Evolutionary conservation across 2,329 filamentous ascomycete species (phyloP).

Genomic region (Trichothecium roseum): DNA sequence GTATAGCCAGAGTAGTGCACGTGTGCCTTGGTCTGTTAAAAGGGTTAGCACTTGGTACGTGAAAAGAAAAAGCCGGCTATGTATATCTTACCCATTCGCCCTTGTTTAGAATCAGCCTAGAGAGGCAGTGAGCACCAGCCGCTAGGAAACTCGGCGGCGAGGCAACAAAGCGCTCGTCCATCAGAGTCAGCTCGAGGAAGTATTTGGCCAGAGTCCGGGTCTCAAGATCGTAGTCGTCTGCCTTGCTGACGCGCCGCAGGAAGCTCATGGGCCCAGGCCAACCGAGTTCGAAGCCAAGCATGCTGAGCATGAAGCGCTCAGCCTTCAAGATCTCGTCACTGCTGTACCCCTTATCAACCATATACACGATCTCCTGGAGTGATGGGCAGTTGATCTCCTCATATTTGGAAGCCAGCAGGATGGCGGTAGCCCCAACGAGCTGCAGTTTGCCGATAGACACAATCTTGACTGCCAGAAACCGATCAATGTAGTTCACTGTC

Average conservation of each 20-base stretch:
- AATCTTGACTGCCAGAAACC: slow-evolving; percentile 88
- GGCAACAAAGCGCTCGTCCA: slow-evolving; percentile 95
- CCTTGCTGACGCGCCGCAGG: slow-evolving; percentile 91
- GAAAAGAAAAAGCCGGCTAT: background rate
- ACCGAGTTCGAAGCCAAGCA: slow-evolving; percentile 90
- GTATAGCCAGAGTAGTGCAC: slow-evolving; percentile 93
- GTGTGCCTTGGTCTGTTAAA: slow-evolving; percentile 62
- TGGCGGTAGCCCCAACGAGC: slow-evolving; percentile 88
- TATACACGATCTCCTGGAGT: slow-evolving; percentile 90
- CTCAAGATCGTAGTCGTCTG: slow-evolving; percentile 93
- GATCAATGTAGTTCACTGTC: slow-evolving; percentile 92
- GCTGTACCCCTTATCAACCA: slow-evolving; percentile 89
- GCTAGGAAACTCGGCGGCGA: slow-evolving; percentile 84
- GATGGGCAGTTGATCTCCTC: slow-evolving; percentile 98
- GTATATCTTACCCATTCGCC: slow-evolving; percentile 75
- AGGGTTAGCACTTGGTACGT: background rate
- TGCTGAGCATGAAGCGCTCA: slow-evolving; percentile 94
- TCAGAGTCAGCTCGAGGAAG: slow-evolving; percentile 90
- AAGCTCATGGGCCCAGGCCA: slow-evolving; percentile 99
- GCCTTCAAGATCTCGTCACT: slow-evolving; percentile 92
- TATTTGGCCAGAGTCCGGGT: slow-evolving; percentile 95
- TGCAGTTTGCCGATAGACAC: slow-evolving; percentile 93
- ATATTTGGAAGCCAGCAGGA: slow-evolving; percentile 95
- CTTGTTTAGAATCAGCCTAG: slow-evolving; percentile 79
- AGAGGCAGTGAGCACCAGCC: slow-evolving; percentile 85